Evolutionary conservation across 1,284 basidiomycete genomes (phyloP).

Genomic region (Fistulinella cinereoalba): DNA sequence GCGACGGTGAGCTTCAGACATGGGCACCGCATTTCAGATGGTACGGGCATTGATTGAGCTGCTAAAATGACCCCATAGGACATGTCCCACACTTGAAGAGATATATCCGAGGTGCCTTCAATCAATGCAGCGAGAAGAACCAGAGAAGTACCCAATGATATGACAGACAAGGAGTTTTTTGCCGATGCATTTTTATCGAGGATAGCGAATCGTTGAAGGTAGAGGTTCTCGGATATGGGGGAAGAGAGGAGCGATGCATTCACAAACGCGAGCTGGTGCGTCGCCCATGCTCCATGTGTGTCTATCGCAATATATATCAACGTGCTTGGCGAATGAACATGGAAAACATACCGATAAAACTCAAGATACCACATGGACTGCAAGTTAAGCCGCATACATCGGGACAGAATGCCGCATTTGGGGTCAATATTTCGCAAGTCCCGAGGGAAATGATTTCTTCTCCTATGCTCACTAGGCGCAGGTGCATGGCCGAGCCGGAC

Average conservation of each 20-base stretch:
- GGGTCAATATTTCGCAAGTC: slow-evolving; percentile 23
- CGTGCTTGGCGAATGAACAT: not conserved
- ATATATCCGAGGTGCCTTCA: slow-evolving; percentile 45
- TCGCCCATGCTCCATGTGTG: slow-evolving; percentile 23
- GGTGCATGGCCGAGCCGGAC: slow-evolving; percentile 8
- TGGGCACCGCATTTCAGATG: slow-evolving; percentile 41
- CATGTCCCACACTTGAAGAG: slow-evolving; percentile 68
- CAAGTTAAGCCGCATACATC: slow-evolving; percentile 22
- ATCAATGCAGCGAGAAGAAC: slow-evolving; percentile 56
- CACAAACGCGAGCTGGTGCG: slow-evolving; percentile 41
- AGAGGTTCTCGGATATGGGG: slow-evolving; percentile 38
- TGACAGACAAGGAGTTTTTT: slow-evolving; percentile 38
- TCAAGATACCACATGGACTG: slow-evolving; percentile 28
- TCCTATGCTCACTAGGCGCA: slow-evolving; percentile 22
- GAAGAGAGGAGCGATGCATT: slow-evolving; percentile 28
- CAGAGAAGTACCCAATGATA: slow-evolving; percentile 60
- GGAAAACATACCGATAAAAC: slow-evolving; percentile 28
- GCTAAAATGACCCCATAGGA: slow-evolving; percentile 66
- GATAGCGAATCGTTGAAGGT: slow-evolving; percentile 36
- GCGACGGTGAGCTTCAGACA: slow-evolving; percentile 36
- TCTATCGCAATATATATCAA: slow-evolving; percentile 17
- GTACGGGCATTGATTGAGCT: slow-evolving; percentile 50
- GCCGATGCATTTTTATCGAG: slow-evolving; percentile 11
- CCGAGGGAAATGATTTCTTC: slow-evolving; percentile 18
- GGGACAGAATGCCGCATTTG: not conserved